phyloP scores from a whole-genome alignment of 495 filamentous ascomycete genomes.

The Penicillium argentinense region DNA sequence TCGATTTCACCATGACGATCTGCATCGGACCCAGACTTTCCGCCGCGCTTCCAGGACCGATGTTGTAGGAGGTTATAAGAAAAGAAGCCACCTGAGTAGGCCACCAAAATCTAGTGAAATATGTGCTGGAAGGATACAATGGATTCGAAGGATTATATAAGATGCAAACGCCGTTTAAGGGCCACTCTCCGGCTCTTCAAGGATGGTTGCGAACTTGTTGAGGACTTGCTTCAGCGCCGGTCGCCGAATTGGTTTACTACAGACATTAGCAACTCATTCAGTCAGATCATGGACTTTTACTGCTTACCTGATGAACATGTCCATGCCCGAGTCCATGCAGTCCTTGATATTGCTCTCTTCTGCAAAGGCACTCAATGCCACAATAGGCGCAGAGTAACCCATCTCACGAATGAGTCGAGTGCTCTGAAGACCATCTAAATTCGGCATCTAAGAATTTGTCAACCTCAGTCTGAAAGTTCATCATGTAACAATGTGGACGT shows the following conservation, averaged over 20 bases:
- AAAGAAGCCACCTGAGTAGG: too few relatives aligned
- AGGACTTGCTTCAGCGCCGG: slow-evolving; percentile 84
- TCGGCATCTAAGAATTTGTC: too few relatives aligned
- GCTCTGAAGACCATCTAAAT: slow-evolving; percentile 83
- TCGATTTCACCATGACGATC: too few relatives aligned
- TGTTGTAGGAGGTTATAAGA: too few relatives aligned
- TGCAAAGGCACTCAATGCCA: slow-evolving; percentile 85
- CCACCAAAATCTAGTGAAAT: too few relatives aligned
- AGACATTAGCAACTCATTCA: background rate
- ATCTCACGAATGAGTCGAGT: slow-evolving; percentile 84
- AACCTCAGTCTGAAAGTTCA: too few relatives aligned
- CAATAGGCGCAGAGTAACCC: slow-evolving; percentile 86
- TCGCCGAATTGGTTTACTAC: slow-evolving; percentile 75
- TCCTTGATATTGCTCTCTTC: slow-evolving; percentile 88
- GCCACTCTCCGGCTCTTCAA: slow-evolving; percentile 42
- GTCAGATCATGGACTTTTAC: background rate
- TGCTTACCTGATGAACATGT: slow-evolving; percentile 60
- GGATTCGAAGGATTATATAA: too few relatives aligned
- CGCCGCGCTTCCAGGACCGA: too few relatives aligned
- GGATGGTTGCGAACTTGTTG: slow-evolving; percentile 61
- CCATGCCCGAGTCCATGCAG: slow-evolving; percentile 75
- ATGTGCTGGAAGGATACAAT: too few relatives aligned
- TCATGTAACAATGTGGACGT: slow-evolving; percentile 10
- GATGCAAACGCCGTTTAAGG: too few relatives aligned
- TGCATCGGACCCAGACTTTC: too few relatives aligned